Conservation (phyloP, 1,139 yeast species). For the Pichia terricola region DNA sequence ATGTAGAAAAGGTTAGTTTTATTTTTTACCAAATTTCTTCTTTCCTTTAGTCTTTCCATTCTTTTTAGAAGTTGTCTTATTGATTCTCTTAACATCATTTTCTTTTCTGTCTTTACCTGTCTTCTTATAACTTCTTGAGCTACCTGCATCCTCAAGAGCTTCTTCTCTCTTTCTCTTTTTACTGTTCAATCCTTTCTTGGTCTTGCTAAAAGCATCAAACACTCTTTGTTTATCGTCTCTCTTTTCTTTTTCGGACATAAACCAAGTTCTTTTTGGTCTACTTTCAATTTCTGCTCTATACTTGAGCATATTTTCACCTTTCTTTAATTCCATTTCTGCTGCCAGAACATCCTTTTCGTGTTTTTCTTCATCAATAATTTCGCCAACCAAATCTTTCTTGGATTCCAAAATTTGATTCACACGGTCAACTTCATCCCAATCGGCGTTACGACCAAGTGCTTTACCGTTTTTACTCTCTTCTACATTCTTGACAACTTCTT, state of each 20-base stretch:
- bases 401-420: slow-evolving; percentile 50
- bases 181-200: slow-evolving; percentile 37
- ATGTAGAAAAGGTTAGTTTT: too few relatives aligned
- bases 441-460: slow-evolving; percentile 68
- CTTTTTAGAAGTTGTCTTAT: slow-evolving; percentile 9
- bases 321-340: slow-evolving; percentile 86
- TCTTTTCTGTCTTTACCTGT: slow-evolving; percentile 56
- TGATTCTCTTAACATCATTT: slow-evolving; percentile 20
- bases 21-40: background rate
- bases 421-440: slow-evolving; percentile 75
- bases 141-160: slow-evolving; percentile 34
- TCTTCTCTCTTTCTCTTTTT: slow-evolving; percentile 56
- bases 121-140: slow-evolving; percentile 54
- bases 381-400: slow-evolving; percentile 55
- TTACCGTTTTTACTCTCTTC: slow-evolving; percentile 31
- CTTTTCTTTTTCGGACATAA: slow-evolving; percentile 69
- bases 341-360: slow-evolving; percentile 73
- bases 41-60: slow-evolving; percentile 6
- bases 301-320: slow-evolving; percentile 74
- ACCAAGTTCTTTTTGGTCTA: slow-evolving; percentile 96
- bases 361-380: slow-evolving; percentile 80
- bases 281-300: slow-evolving; percentile 76
- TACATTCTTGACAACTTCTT: slow-evolving; percentile 68
- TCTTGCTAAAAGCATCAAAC: slow-evolving; percentile 23
- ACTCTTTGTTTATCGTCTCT: slow-evolving; percentile 42